A percentile compares a stretch with the other conserved stretches of the same genome.
Evolutionary conservation across 805 yeast species (phyloP).

Genomic region (Starmerella potacharoeniae): DNA sequence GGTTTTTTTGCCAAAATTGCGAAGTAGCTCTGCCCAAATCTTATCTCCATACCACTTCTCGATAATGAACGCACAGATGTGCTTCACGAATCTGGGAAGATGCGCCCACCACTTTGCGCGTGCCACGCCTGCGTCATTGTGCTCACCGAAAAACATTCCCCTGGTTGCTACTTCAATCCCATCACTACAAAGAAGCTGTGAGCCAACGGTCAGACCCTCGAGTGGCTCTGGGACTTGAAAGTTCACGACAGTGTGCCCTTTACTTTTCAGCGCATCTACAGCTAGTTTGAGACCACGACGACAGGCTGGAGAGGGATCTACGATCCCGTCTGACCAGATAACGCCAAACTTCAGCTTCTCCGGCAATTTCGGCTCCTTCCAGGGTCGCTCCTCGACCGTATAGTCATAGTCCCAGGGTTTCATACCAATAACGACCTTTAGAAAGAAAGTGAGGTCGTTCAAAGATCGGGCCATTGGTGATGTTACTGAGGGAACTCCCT

Average conservation of each 20-base stretch:
- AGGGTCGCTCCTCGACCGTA: constrained; percentile 38
- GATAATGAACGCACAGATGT: constrained; percentile 30
- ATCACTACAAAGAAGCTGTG: constrained; percentile 31
- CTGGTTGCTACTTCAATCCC: constrained; percentile 27
- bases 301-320: constrained; percentile 41
- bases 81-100: constrained; percentile 29
- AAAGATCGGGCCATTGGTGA: constrained; percentile 31
- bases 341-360: constrained; percentile 38
- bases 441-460: constrained; percentile 38
- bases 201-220: constrained; percentile 49
- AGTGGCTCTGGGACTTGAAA: constrained; percentile 41
- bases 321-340: constrained; percentile 38
- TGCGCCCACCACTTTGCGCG: constrained; percentile 27
- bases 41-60: constrained; percentile 27
- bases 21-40: constrained; percentile 32
- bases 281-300: constrained; percentile 32
- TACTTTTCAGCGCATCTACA: constrained; percentile 32
- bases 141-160: constrained; percentile 27
- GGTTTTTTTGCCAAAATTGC: constrained; percentile 30
- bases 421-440: constrained; percentile 36
- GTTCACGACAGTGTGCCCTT: constrained; percentile 39
- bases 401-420: constrained; percentile 49
- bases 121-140: constrained; percentile 30
- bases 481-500: constrained; percentile 1
- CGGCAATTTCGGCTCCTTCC: constrained; percentile 36